Conservation (phyloP, 305 asterid genomes). For the Fraxinus dipetala region DNA sequence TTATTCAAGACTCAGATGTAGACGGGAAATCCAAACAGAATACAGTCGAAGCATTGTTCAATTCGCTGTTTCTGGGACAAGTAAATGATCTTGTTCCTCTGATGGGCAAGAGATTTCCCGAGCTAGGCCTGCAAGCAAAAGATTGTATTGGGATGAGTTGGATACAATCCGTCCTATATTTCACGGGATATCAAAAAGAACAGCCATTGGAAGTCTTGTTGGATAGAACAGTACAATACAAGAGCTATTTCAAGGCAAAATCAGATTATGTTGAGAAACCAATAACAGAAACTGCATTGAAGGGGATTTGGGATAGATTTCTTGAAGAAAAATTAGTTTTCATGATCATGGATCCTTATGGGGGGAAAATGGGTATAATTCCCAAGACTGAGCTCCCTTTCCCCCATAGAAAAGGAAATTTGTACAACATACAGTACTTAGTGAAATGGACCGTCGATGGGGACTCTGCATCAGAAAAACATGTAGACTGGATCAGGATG, state of each 20-base stretch:
- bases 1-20: constrained; percentile 23
- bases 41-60: constrained; percentile 24
- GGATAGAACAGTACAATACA: constrained; percentile 24
- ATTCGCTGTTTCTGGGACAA: constrained; percentile 37
- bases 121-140: constrained; percentile 27
- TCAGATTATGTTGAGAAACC: constrained; percentile 38
- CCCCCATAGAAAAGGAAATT: constrained; percentile 48
- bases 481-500: constrained; percentile 34
- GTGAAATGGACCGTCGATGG: constrained; percentile 40
- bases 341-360: constrained; percentile 44
- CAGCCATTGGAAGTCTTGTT: constrained; percentile 28
- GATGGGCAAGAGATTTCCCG: constrained; percentile 35
- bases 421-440: constrained; percentile 40
- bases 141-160: constrained; percentile 43
- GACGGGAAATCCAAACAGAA: neutral
- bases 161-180: constrained; percentile 41
- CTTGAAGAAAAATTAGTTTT: constrained; percentile 29
- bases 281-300: constrained; percentile 26
- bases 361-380: constrained; percentile 46
- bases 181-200: constrained; percentile 19
- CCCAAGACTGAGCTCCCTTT: constrained; percentile 34
- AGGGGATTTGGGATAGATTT: constrained; percentile 26
- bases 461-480: constrained; percentile 24
- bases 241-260: constrained; percentile 42
- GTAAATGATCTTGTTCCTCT: constrained; percentile 20